Evolutionary conservation across 441 rosid species (phyloP), one percentile per base, ranked within the genome.

Genomic region (Croton laevigatus): DNA sequence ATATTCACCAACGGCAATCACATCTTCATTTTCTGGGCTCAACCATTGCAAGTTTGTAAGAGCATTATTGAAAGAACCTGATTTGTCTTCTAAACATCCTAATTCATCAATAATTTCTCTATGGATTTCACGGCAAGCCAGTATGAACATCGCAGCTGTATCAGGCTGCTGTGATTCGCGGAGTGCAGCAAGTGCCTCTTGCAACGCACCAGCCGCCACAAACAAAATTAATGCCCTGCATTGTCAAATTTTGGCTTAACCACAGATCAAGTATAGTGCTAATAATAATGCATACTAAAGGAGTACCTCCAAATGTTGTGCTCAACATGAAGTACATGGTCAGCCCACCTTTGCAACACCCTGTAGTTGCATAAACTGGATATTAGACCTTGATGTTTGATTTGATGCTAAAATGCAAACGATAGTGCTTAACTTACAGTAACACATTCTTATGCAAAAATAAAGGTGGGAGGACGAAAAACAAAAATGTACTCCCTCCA

Each of bases 291-390:
- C 37, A 8, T 67, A 59, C 52, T 6, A n/a, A 55, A 59, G n/a
- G 60, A 34, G 62, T 81, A 95, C 99, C 98, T 90, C 99, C 99
- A 95, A 52, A 92, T 81, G 75, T 92, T 92, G 84, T 91, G 94
- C 63, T 92, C 99, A 12, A 82, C 74, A 46, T 72, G 87, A 68
- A 88, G 93, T 71, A 88, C 87, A 77, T 92, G 97, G 74, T 81
- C 88, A 67, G 97, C 99, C 99, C 98, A 94, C 70, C 99, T 87
- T 69, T 84, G 89, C 85, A 92, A 78, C 68, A 91, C 98, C 86
- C 98, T 94, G 77, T 72, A 76, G 46, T 68, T 59, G 67, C 13
- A 59, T n/a, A 65, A 76, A 42, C 37, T 45, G 19, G 6, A 32
- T 58, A 49, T 37, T 54, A 20, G 55, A 68, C 58, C 36, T 16